A percentile compares a stretch with the other conserved stretches of the same genome.
Evolutionary conservation across 2,329 filamentous ascomycete genomes (phyloP).

Genomic region (Aspergillus clavatus): DNA sequence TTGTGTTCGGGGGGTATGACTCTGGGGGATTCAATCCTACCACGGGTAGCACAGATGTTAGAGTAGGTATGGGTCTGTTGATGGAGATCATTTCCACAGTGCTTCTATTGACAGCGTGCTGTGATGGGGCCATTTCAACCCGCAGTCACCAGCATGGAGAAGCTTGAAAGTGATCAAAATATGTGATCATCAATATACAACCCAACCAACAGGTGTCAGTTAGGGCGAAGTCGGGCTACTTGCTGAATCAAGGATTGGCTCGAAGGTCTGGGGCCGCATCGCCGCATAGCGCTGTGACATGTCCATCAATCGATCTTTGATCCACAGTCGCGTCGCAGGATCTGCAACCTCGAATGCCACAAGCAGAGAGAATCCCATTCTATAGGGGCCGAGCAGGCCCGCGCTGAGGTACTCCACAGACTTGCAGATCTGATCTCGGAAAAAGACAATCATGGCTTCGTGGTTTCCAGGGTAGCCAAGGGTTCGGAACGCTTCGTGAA

Average conservation of each 20-base stretch:
- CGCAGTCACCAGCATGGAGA: not conserved
- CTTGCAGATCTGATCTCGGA: conserved; percentile 27
- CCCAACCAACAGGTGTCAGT: too few relatives aligned
- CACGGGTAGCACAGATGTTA: conserved; percentile 12
- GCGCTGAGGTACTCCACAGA: conserved; percentile 25
- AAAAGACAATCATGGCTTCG: conserved; percentile 19
- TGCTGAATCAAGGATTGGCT: not conserved
- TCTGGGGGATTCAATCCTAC: conserved; percentile 14
- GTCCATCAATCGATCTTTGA: conserved; percentile 16
- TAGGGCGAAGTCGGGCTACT: not conserved
- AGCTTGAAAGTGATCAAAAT: not conserved
- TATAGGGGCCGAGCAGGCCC: conserved; percentile 23
- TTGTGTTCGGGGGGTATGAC: conserved; percentile 19
- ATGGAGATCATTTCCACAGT: conserved; percentile 23
- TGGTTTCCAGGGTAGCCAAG: conserved; percentile 22
- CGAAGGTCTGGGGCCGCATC: conserved; percentile 18
- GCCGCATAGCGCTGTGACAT: conserved; percentile 25
- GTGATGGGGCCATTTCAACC: conserved; percentile 19
- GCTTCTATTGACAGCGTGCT: conserved; percentile 18
- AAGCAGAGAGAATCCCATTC: conserved; percentile 24
- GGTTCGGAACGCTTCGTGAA: conserved; percentile 22
- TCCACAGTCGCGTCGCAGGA: conserved; percentile 20
- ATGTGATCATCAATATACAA: too few relatives aligned
- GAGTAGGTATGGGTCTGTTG: conserved; percentile 21
- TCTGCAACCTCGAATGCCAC: conserved; percentile 25